These are phyloP conservation scores for Naganishia liquefaciens DNA, from an alignment of 1,284 basidiomycete species.

Conservation along the genomic window DNA sequence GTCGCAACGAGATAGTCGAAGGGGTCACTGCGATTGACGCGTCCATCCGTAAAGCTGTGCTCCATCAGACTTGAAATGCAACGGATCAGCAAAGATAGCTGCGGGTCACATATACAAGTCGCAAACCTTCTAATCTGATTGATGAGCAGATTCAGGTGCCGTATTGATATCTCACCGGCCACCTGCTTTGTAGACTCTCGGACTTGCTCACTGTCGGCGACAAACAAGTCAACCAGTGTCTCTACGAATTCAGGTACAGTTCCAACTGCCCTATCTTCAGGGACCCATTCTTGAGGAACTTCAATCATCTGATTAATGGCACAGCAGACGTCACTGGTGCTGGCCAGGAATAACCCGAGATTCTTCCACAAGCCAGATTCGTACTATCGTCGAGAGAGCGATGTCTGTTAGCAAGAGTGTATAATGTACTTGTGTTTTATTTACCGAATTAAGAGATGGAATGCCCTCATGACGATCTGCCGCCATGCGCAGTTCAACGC, in stretches of 20 bases:
- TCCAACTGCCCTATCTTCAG: constrained; percentile 12
- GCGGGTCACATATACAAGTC: neutral
- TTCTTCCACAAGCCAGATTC: constrained; percentile 82
- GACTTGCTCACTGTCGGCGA: constrained; percentile 22
- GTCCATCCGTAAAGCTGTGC: constrained; percentile 27
- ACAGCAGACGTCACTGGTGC: constrained; percentile 68
- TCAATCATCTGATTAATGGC: constrained; percentile 17
- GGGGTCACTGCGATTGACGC: constrained; percentile 28
- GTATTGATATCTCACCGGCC: constrained; percentile 27
- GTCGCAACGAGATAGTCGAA: constrained; percentile 30
- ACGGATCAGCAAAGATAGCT: neutral
- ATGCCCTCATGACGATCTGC: constrained; percentile 18
- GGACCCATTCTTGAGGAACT: constrained; percentile 24
- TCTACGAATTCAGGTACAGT: constrained; percentile 22
- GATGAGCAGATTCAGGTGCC: constrained; percentile 25
- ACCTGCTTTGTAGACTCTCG: constrained; percentile 29
- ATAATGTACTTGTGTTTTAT: neutral
- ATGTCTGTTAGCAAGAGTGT: too few relatives aligned
- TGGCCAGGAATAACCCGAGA: constrained; percentile 74
- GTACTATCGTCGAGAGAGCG: constrained; percentile 58
- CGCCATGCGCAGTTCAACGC: constrained; percentile 14
- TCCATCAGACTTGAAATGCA: constrained; percentile 26
- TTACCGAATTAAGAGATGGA: constrained; percentile 21
- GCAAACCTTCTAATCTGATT: constrained; percentile 18
- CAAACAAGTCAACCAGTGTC: constrained; percentile 28